Evolutionary conservation across 768 basidiomycete genomes (phyloP), one percentile per base, ranked within the genome.

Genomic region (Rhodosporidiobolus sp.): DNA sequence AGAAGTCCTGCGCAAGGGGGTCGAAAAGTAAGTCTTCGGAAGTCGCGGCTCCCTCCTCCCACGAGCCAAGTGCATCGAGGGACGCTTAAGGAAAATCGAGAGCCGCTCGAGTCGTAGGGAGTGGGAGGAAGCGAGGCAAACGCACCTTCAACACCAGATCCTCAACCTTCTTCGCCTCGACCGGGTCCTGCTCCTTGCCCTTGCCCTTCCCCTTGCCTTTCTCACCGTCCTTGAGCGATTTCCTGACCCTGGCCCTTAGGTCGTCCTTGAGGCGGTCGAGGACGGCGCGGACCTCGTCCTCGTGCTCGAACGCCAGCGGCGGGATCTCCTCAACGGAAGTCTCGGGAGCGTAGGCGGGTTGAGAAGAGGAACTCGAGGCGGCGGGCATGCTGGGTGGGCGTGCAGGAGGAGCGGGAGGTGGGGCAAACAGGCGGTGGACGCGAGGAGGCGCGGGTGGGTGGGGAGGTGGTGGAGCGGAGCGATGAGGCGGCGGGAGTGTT

Each of bases 91-190:
- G n/a, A n/a, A n/a, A n/a, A n/a, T n/a, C n/a, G n/a, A n/a, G n/a
- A n/a, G 19, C 24, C 22, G 9, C 38, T 11, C 3, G 38, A n/a
- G 20, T 6, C 28, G 53, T 4, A 19, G 52, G 24, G 26, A 24
- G 19, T 52, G 22, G 24, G 52, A 24, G 22, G 24, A 30, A 55
- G 30, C 12, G 10, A 12, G 35, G 7, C 4, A 14, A 46, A 52
- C 65, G 35, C 56, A 66, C 65, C 65, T 66, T 66, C 12, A 58
- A 26, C 22, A 66, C 65, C 26, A 66, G 17, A 4, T 66, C 65
- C 26, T 59, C 48, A 16, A 57, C 57, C 17, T 35, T 34, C 24
- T 38, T 52, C 35, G 3, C 0, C 55, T 26, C 30, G 19, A 16
- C 43, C 11, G 14, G 48, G n/a, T 32, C 56, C 56, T 34, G 16